Evolutionary conservation across 176 grass and related monocot genomes (phyloP).

Genomic region (Oryza glaberrima): DNA sequence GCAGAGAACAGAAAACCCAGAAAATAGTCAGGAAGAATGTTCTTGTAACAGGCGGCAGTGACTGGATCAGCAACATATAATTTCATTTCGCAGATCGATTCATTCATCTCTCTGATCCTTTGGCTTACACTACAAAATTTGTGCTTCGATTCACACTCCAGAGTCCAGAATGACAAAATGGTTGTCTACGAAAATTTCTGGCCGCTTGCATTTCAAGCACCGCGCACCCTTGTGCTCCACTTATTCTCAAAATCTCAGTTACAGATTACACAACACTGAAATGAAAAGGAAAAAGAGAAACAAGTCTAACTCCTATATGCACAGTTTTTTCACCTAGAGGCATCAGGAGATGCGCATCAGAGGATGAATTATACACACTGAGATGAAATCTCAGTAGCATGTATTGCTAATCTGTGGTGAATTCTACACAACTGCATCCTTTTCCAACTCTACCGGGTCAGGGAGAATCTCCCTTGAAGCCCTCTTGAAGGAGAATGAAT

Average conservation of each 20-base stretch:
- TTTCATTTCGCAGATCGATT: neutral
- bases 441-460: constrained; percentile 52
- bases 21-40: neutral
- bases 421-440: constrained; percentile 42
- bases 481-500: constrained; percentile 61
- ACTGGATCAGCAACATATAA: neutral
- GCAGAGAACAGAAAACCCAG: neutral
- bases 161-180: neutral
- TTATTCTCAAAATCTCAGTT: constrained; percentile 34
- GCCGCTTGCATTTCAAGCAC: constrained; percentile 9
- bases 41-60: neutral
- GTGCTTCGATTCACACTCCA: neutral
- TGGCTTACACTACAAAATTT: neutral
- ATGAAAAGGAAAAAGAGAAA: neutral
- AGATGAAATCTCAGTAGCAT: neutral
- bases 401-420: constrained; percentile 33
- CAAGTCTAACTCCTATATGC: constrained; percentile 34
- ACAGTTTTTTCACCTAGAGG: constrained; percentile 39
- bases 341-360: constrained; percentile 38
- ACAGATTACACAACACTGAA: constrained; percentile 6
- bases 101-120: neutral
- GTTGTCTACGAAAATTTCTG: neutral
- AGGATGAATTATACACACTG: constrained; percentile 36
- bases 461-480: constrained; percentile 58
- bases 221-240: neutral